These are phyloP conservation scores for Linum lewisii DNA, from an alignment of 345 rosid genomes.

Conservation along the genomic window DNA sequence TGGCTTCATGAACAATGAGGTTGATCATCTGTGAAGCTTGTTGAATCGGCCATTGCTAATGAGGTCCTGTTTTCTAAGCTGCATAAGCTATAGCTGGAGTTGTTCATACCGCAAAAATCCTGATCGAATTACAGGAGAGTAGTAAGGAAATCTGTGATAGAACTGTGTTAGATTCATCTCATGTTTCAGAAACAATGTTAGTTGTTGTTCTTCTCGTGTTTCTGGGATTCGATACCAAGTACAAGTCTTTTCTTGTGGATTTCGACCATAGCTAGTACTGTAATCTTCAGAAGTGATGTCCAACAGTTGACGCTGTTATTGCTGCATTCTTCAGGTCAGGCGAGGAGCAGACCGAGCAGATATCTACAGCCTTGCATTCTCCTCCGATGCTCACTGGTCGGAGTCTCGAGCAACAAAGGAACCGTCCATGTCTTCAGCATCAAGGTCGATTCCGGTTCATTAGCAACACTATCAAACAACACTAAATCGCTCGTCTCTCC, in stretches of 20 bases:
- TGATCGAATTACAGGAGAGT: too few relatives aligned
- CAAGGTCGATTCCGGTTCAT: constrained; percentile 4
- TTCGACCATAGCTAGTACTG: not conserved
- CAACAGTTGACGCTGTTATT: not conserved
- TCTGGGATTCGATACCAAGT: not conserved
- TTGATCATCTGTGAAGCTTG: too few relatives aligned
- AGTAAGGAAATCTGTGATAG: too few relatives aligned
- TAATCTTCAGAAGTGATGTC: not conserved
- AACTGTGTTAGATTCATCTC: too few relatives aligned
- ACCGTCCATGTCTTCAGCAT: constrained; percentile 5
- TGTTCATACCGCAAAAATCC: too few relatives aligned
- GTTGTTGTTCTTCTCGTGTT: not conserved
- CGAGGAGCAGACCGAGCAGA: constrained; percentile 10
- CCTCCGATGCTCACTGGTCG: constrained; percentile 8
- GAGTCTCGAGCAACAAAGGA: constrained; percentile 5
- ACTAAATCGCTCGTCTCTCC: not conserved
- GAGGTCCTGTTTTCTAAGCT: too few relatives aligned
- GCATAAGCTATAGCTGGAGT: too few relatives aligned
- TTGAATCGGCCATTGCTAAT: too few relatives aligned
- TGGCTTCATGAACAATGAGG: too few relatives aligned
- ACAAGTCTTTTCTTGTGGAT: not conserved
- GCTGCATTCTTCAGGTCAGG: constrained; percentile 1
- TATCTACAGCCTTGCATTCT: constrained; percentile 10
- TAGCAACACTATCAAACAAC: not conserved
- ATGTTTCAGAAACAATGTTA: too few relatives aligned